A percentile compares a stretch with the other conserved stretches of the same genome.
Evolutionary conservation across 2,329 filamentous ascomycete genomes (phyloP).

Genomic region (Aspergillus phoenicis): DNA sequence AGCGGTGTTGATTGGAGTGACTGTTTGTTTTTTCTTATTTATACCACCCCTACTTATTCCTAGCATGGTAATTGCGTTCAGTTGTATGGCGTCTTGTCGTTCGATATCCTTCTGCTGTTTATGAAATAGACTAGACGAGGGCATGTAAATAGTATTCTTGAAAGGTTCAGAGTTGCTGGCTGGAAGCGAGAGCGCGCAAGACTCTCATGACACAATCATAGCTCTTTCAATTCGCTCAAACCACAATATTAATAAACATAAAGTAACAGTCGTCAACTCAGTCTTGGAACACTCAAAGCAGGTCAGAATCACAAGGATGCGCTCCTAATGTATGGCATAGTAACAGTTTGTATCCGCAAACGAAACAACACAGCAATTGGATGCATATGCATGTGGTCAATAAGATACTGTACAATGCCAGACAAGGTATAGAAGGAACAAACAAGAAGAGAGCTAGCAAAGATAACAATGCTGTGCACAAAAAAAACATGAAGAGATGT

Average conservation of each 20-base stretch:
- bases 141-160: not conserved
- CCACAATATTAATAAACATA: not conserved
- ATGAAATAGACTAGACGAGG: not conserved
- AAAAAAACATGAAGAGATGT: not conserved
- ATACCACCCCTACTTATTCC: not conserved
- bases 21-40: not conserved
- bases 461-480: not conserved
- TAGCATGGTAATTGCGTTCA: not conserved
- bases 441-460: not conserved
- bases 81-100: not conserved
- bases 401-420: constrained; percentile 4
- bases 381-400: constrained; percentile 7
- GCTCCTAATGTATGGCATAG: constrained; percentile 3
- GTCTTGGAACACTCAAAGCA: not conserved
- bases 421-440: not conserved
- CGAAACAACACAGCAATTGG: constrained; percentile 2
- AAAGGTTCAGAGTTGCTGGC: too few relatives aligned
- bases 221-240: not conserved
- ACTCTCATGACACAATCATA: not conserved
- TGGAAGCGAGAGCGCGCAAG: not conserved
- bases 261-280: not conserved
- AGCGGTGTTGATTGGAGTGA: constrained; percentile 24
- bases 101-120: not conserved
- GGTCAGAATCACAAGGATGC: not conserved
- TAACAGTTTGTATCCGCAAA: constrained; percentile 1